A percentile compares a stretch with the other conserved stretches of the same genome.
These are phyloP conservation scores for Pythium apleroticum DNA, from an alignment of 352 stramenopile genomes.

Conservation along the genomic window DNA sequence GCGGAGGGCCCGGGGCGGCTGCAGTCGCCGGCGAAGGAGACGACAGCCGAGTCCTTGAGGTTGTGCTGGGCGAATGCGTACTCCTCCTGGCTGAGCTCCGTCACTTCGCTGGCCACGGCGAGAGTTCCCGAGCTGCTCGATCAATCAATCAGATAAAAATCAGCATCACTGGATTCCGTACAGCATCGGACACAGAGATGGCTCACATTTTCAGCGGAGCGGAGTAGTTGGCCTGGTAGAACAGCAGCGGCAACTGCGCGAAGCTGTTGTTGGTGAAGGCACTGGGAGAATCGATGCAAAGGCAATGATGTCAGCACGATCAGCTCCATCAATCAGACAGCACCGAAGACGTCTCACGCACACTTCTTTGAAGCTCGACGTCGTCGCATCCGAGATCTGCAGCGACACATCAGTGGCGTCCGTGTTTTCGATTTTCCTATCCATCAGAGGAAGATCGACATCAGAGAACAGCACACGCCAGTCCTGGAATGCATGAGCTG, in stretches of 20 bases:
- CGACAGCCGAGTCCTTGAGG: neutral
- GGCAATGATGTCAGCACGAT: neutral
- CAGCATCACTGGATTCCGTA: neutral
- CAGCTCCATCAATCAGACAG: neutral
- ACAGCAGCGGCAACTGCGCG: conserved; percentile 24
- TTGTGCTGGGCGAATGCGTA: conserved; percentile 10
- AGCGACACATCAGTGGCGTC: neutral
- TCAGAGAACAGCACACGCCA: too few relatives aligned
- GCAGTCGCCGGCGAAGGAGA: neutral
- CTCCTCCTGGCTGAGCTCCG: conserved; percentile 8
- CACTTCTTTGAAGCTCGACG: conserved; percentile 14
- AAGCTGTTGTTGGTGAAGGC: conserved; percentile 28
- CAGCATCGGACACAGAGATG: neutral
- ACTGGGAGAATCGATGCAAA: conserved; percentile 16
- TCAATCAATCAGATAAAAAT: too few relatives aligned
- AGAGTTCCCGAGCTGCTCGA: conserved; percentile 1
- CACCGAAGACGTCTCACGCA: neutral
- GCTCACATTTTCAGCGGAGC: conserved; percentile 27
- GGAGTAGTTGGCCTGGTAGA: conserved; percentile 35
- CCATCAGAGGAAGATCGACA: conserved; percentile 5
- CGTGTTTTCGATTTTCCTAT: neutral
- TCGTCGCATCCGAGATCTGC: too few relatives aligned
- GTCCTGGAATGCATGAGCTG: too few relatives aligned
- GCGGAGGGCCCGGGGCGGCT: neutral
- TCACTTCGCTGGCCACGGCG: neutral